Evolutionary conservation across 345 rosid species (phyloP), one percentile per base, ranked within the genome.

Genomic region (Syzygium jambos): DNA sequence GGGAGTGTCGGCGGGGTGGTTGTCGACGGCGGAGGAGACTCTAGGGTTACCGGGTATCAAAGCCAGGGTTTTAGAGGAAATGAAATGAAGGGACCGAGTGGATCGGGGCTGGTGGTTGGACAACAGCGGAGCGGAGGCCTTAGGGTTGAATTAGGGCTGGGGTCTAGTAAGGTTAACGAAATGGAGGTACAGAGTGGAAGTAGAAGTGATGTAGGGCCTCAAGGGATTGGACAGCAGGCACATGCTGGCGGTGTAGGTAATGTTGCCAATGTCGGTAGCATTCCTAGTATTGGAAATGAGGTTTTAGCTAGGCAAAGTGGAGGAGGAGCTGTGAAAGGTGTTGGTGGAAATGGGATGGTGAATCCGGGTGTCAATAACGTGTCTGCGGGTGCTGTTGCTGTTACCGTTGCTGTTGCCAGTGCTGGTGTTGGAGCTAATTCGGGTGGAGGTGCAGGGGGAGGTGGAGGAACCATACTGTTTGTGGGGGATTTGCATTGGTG

Each of bases 401-500:
- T 22, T 52, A 84, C 86, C 11, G 87, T 80, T 91, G 89, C 57
- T 22, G 86, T 23, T 34, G 61, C 80, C 21, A 85, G 78, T 41
- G 88, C 59, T 21, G 89, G 77, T 88, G 86, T 12, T 86, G 87
- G 86, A 11, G 52, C 15, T 51, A 90, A 84, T 86, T 65, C 68
- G 23, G 85, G 55, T 27, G 90, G 88, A 8, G 65, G 85, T 7
- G 92, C 90, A 11, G 90, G 91, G 25, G 90, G 89, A 10, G 94
- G 92, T 16, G 90, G 92, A 4, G 95, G 94, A 73, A 92, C 96
- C 1, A 91, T 92, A 87, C 89, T 96, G 88, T 96, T 95, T 89
- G 95, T 96, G 85, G 99, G 99, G 14, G 97, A 96, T 84, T 88
- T 96, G 93, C 98, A 95, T 90, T 96, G 97, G 99, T 96, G 99